Evolutionary conservation across 2,329 filamentous ascomycete species (phyloP), one percentile per base, ranked within the genome.

Genomic region (Cytospora chrysosperma): DNA sequence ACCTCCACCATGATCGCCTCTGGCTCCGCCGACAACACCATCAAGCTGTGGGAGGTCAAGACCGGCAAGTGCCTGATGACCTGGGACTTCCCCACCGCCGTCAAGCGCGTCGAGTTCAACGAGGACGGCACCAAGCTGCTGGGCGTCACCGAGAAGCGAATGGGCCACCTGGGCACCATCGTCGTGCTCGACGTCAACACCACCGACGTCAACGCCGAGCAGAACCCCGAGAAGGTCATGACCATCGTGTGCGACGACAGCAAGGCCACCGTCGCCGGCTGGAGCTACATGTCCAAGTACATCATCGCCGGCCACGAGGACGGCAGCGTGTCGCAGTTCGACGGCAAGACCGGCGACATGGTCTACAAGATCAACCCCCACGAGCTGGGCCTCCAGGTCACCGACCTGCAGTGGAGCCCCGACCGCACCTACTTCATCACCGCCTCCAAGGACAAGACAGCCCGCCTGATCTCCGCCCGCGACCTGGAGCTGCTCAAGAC

Each of bases 381-480:
- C 81, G 94, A 96, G 78, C 88, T 89, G 72, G 89, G 92, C 80
- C 81, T 84, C 73, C 83, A 85, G 77, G 91, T 99, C 73, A 95
- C 91, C 72, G 95, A 99, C 77, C 86, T 99, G 66, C 95, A 99
- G 81, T 98, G 95, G 91, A 89, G 92, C 61, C 78, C 87, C 60
- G 95, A 99, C 82, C 88, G 94, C 72, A 96, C 93, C 72, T 97
- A 97, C 82, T 98, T 98, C 82, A 95, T 99, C 82, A 99, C 95
- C 64, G 90, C 95, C 64, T 95, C 90, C 75, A 98, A 97, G 83
- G 95, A 99, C 85, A 99, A 99, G 86, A 90, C 91, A 54, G 90
- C 95, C 69, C 97, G 96, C 88, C 88, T 98, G 71, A 84, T 97
- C 75, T 89, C 93, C 68, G 86, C 91, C 69, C 88, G 90, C 74